Evolutionary conservation across 371 early-diverging fungal species (phyloP).

Genomic region (Rhizopus sp.): DNA sequence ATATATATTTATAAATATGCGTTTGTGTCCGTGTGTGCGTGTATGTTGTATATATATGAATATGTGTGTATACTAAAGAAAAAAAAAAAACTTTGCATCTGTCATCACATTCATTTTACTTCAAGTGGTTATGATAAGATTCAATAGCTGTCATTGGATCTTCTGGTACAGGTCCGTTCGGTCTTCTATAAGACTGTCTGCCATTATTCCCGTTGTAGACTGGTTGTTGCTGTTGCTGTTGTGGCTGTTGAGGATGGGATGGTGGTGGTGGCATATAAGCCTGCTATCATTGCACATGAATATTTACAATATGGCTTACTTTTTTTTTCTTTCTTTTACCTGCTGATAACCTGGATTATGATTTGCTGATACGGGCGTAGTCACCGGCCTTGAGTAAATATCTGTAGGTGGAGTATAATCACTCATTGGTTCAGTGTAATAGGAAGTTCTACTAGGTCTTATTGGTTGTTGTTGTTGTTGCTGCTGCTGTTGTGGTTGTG

Average conservation of each 20-base stretch:
- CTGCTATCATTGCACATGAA: constrained; percentile 6
- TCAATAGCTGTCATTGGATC: constrained; percentile 35
- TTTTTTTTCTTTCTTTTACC: constrained; percentile 7
- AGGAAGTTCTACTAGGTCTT: constrained; percentile 13
- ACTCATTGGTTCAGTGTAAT: constrained; percentile 8
- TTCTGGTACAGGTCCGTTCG: constrained; percentile 32
- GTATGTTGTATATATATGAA: no score
- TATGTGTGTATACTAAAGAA: no score
- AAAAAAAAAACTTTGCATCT: no score
- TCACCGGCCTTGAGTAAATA: constrained; percentile 8
- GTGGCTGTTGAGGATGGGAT: constrained; percentile 3
- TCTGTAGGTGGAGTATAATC: constrained; percentile 13
- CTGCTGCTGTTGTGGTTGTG: constrained; percentile 6
- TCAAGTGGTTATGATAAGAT: constrained; percentile 25
- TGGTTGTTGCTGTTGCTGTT: constrained; percentile 12
- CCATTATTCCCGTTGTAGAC: constrained; percentile 8
- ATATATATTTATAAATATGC: no score
- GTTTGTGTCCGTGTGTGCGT: no score
- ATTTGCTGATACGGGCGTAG: neutral
- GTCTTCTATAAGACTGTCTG: constrained; percentile 1
- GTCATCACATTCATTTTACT: neutral
- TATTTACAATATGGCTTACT: neutral
- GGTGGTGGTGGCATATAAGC: constrained; percentile 6
- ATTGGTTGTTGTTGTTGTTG: constrained; percentile 8
- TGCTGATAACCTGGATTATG: constrained; percentile 17